phyloP scores from a whole-genome alignment of 768 basidiomycete genomes.

The Boletus tomentosulus region DNA sequence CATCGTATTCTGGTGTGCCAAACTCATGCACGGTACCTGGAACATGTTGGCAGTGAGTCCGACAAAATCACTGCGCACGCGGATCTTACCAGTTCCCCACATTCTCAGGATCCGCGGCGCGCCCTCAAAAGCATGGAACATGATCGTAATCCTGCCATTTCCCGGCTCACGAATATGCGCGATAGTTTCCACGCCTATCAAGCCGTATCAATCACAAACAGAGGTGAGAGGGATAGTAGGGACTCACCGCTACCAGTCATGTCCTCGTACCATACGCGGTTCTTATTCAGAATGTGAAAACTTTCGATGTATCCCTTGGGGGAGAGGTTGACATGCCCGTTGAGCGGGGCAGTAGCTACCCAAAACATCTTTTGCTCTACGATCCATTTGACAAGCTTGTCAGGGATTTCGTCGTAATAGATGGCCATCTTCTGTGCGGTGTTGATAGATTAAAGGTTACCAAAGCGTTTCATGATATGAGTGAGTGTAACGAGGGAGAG shows the following conservation, averaged over 20 bases:
- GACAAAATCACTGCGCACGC: neutral
- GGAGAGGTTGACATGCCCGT: conserved; percentile 64
- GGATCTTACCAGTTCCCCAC: conserved; percentile 48
- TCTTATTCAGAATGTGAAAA: conserved; percentile 54
- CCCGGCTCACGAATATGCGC: conserved; percentile 53
- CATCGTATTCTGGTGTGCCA: conserved; percentile 57
- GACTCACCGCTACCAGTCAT: conserved; percentile 61
- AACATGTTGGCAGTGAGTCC: neutral
- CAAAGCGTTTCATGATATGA: no score
- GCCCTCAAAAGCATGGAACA: conserved; percentile 61
- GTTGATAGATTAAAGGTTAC: no score
- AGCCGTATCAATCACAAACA: neutral
- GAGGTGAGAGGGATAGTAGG: neutral
- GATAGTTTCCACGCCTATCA: conserved; percentile 52
- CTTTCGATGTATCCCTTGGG: conserved; percentile 60
- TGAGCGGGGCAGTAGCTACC: conserved; percentile 65
- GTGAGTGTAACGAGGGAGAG: no score
- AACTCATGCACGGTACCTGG: conserved; percentile 59
- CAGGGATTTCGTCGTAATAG: conserved; percentile 53
- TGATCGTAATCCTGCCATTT: conserved; percentile 56
- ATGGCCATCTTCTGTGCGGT: conserved; percentile 43
- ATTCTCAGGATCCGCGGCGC: conserved; percentile 55
- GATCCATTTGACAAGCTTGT: conserved; percentile 53
- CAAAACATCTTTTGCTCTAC: conserved; percentile 63
- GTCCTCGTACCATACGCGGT: conserved; percentile 70